phyloP scores from a whole-genome alignment of 345 rosid species.

The Stellera chamaejasme region DNA sequence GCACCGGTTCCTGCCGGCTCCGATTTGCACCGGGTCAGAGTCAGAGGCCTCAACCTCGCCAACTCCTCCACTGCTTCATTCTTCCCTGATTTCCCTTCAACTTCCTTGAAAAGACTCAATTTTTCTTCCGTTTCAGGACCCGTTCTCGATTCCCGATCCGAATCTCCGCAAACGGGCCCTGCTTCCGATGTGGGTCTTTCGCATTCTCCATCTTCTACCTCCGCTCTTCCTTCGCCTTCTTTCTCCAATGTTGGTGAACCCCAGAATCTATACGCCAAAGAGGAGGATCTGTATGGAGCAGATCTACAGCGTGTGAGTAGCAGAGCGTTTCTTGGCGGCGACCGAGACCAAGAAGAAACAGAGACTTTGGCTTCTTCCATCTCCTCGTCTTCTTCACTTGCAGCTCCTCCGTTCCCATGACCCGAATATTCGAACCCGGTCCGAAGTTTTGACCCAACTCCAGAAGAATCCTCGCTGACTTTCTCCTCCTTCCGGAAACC shows the following conservation, averaged over 20 bases:
- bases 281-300: conserved; percentile 78
- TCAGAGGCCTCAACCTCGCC: conserved; percentile 18
- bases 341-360: conserved; percentile 27
- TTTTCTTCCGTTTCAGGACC: conserved; percentile 22
- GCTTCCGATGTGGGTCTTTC: conserved; percentile 20
- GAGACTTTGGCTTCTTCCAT: conserved; percentile 20
- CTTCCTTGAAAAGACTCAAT: conserved; percentile 15
- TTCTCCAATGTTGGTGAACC: conserved; percentile 46
- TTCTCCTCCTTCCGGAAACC: conserved; percentile 20
- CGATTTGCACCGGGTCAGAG: conserved; percentile 75
- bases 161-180: conserved; percentile 18
- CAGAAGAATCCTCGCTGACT: conserved; percentile 21
- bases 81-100: conserved; percentile 17
- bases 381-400: conserved; percentile 15
- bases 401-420: conserved; percentile 13
- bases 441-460: conserved; percentile 22
- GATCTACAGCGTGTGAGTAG: conserved; percentile 76
- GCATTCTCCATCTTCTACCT: conserved; percentile 13
- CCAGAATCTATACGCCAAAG: conserved; percentile 76
- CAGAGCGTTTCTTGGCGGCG: conserved; percentile 74
- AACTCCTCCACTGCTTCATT: conserved; percentile 19
- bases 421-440: conserved; percentile 13
- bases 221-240: conserved; percentile 17
- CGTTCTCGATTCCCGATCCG: conserved; percentile 19
- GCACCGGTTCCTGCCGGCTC: conserved; percentile 72